Percentiles rank a stretch among this genome's conserved stretches.
phyloP scores from a whole-genome alignment of 2,329 filamentous ascomycete genomes.

The Saccharata proteae region DNA sequence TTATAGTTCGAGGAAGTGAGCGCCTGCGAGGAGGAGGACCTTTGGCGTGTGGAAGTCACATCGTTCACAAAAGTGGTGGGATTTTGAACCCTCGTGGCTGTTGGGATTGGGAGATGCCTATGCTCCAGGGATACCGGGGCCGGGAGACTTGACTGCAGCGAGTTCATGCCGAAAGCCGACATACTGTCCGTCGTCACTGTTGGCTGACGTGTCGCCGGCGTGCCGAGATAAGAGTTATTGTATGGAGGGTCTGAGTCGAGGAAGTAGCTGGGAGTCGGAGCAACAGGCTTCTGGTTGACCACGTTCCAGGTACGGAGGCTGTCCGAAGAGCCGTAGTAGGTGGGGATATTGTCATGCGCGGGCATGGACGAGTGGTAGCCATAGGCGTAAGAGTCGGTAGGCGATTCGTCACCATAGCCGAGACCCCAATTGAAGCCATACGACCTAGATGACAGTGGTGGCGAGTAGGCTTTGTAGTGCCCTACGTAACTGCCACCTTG shows the following conservation, averaged over 20 bases:
- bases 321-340: neutral
- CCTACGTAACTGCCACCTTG: neutral
- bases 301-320: slow-evolving; percentile 2
- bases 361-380: no score
- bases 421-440: no score
- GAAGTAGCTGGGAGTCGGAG: slow-evolving; percentile 3
- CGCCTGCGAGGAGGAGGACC: no score
- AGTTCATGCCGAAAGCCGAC: slow-evolving; percentile 8
- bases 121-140: slow-evolving; percentile 2
- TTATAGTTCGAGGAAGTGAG: no score
- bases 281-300: slow-evolving; percentile 4
- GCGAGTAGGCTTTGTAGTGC: slow-evolving; percentile 1
- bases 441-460: no score
- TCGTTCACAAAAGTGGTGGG: no score
- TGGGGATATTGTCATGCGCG: no score
- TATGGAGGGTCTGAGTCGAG: slow-evolving; percentile 1
- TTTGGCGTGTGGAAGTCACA: no score
- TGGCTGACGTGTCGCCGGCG: slow-evolving; percentile 3
- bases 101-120: slow-evolving; percentile 6
- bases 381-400: slow-evolving; percentile 5
- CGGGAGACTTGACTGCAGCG: slow-evolving; percentile 4
- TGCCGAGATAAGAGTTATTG: no score
- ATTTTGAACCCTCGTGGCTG: slow-evolving; percentile 4
- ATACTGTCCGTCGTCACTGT: slow-evolving; percentile 4
- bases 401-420: slow-evolving; percentile 3